Conservation (phyloP, 2,329 filamentous ascomycete genomes). For the Malbranchea cinnamomea region DNA sequence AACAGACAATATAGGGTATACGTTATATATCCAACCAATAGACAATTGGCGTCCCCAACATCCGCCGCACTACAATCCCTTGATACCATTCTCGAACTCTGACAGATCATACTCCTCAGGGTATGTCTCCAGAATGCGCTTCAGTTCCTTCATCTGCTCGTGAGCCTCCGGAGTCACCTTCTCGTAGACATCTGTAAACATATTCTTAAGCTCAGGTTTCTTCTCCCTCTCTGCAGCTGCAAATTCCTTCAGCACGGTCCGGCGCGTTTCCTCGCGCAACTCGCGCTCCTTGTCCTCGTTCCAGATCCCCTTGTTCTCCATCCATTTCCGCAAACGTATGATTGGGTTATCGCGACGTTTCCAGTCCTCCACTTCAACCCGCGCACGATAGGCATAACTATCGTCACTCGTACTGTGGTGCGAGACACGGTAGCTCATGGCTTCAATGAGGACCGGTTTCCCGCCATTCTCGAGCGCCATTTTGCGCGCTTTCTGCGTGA, state of each 20-base stretch:
- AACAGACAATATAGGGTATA: too few species aligned
- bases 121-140: conserved; percentile 65
- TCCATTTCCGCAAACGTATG: conserved; percentile 72
- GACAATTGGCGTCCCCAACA: too few species aligned
- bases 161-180: conserved; percentile 65
- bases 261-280: conserved; percentile 48
- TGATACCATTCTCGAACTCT: conserved; percentile 58
- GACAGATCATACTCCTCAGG: conserved; percentile 80
- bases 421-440: conserved; percentile 95
- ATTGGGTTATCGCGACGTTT: conserved; percentile 81
- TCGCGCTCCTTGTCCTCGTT: conserved; percentile 68
- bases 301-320: conserved; percentile 74
- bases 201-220: conserved; percentile 37
- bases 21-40: too few species aligned
- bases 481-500: conserved; percentile 58
- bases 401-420: conserved; percentile 97
- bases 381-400: conserved; percentile 86
- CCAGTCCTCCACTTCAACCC: conserved; percentile 90
- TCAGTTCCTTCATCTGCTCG: conserved; percentile 62
- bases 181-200: conserved; percentile 82
- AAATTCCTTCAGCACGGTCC: conserved; percentile 72
- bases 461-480: conserved; percentile 71
- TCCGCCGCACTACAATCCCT: conserved; percentile 47
- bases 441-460: conserved; percentile 73
- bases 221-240: conserved; percentile 48